Percentiles rank a stretch among this genome's conserved stretches.
These are phyloP conservation scores for Purpureocillium lavendulum DNA, from an alignment of 2,329 filamentous ascomycete genomes.

Conservation along the genomic window DNA sequence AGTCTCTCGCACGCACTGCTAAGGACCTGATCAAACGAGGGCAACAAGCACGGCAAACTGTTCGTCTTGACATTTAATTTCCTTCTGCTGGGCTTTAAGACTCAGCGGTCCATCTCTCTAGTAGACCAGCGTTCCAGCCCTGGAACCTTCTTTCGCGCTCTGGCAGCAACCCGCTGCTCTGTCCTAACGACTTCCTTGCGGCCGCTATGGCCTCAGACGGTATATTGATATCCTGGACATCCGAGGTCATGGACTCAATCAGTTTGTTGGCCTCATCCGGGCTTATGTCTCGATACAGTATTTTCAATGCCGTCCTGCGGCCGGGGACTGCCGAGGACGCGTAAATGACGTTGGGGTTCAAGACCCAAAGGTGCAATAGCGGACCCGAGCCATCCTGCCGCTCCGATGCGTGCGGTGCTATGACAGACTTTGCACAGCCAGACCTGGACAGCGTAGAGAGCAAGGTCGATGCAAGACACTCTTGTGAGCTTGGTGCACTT, in stretches of 20 bases:
- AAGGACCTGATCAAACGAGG: too few species aligned
- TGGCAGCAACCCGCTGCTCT: conserved; percentile 46
- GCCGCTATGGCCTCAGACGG: conserved; percentile 39
- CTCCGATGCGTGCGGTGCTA: conserved; percentile 26
- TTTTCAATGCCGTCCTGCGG: conserved; percentile 37
- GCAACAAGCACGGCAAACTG: too few species aligned
- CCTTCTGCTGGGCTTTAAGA: background rate
- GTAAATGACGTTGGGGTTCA: conserved; percentile 47
- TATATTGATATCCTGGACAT: conserved; percentile 51
- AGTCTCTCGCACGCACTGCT: too few species aligned
- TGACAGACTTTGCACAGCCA: conserved; percentile 47
- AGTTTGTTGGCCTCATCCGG: conserved; percentile 36
- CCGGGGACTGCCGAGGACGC: conserved; percentile 28
- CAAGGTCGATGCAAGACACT: conserved; percentile 46
- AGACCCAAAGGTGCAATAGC: conserved; percentile 44
- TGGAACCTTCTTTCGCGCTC: conserved; percentile 46
- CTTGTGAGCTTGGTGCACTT: conserved; percentile 28
- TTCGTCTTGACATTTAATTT: too few species aligned
- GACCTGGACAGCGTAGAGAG: conserved; percentile 46
- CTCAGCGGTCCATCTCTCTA: conserved; percentile 33
- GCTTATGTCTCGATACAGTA: conserved; percentile 39
- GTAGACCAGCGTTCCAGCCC: conserved; percentile 59
- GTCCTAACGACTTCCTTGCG: conserved; percentile 33
- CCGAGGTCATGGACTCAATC: conserved; percentile 41
- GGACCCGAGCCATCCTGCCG: conserved; percentile 2